Base-by-base conservation (phyloP, 768 basidiomycete species). In the Gautieria morchelliformis region DNA sequence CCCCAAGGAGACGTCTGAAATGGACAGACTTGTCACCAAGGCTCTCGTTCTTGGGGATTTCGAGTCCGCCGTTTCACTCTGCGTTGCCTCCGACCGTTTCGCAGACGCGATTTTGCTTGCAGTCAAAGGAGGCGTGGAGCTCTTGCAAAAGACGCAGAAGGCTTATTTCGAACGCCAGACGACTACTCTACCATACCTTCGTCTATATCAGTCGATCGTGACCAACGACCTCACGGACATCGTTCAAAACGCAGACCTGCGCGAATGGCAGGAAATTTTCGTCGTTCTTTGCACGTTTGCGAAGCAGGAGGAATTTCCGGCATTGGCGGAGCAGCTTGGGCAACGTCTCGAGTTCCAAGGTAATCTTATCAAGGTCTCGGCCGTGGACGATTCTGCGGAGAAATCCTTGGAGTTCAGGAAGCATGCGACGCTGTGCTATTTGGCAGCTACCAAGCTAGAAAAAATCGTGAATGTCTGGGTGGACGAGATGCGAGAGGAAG, bases 21-120 rank as follows among this genome's bases (percentile, higher is more conserved):
- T 84, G 0, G 94, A 98, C 65, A 77, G 83, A 19, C 75, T 99
- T 15, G 79, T 98, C 62, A 96, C 95, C 1, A 91, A 91, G 65
- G 89, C 95, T 2, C 78, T 98, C 40, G 92, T 99, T 2, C 76
- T 98, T 10, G 95, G 96, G n/a, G 94, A 99, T 69, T 98, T 97
- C 61, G 80, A 82, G 63, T 87, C 84, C 15, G 95, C 96, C 1
- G 96, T 98, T 17, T 84, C 88, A 2, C 76, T 98, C 1, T 96
- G 94, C 68, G 77, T 98, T 15, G 87, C 91, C 0, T 81, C 85
- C 0, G 88, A 93, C 52, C 81, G 94, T 32, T 97, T 83, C 64
- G 94, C 96, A 1, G 96, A 99, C 65, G 96, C 96, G 0, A 87
- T 98, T 52, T 77, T 99, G 12, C 81, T 98, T 12, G 92, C 96